Evolutionary conservation across 1,284 basidiomycete species (phyloP).

Genomic region (Tranzscheliella williamsii): DNA sequence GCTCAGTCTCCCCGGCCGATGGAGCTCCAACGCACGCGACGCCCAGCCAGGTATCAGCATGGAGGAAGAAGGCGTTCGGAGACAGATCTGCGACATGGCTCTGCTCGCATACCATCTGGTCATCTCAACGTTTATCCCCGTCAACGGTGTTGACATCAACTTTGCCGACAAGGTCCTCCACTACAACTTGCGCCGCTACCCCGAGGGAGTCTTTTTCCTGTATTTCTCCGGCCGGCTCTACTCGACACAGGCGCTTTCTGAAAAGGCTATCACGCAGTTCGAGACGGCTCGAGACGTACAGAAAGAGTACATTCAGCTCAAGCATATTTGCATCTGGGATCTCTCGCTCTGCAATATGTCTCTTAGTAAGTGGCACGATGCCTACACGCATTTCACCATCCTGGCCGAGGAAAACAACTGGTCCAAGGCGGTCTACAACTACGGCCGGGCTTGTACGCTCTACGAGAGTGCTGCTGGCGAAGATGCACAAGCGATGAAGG

Average conservation of each 20-base stretch:
- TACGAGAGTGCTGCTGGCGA: slow-evolving; percentile 32
- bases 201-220: slow-evolving; percentile 59
- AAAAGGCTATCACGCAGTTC: slow-evolving; percentile 53
- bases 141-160: slow-evolving; percentile 55
- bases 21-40: slow-evolving; percentile 32
- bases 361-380: slow-evolving; percentile 46
- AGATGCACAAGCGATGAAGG: slow-evolving; percentile 9
- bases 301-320: slow-evolving; percentile 58
- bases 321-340: slow-evolving; percentile 60
- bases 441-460: slow-evolving; percentile 48
- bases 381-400: slow-evolving; percentile 45
- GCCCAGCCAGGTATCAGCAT: slow-evolving; percentile 32
- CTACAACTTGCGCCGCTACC: slow-evolving; percentile 57
- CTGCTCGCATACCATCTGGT: slow-evolving; percentile 58
- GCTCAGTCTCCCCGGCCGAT: slow-evolving; percentile 47
- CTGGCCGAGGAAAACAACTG: slow-evolving; percentile 58
- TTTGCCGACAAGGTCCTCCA: slow-evolving; percentile 59
- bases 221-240: slow-evolving; percentile 60
- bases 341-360: slow-evolving; percentile 57
- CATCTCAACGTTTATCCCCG: slow-evolving; percentile 58
- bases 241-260: slow-evolving; percentile 54
- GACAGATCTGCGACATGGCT: slow-evolving; percentile 56
- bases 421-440: slow-evolving; percentile 59
- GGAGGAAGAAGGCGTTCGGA: slow-evolving; percentile 43
- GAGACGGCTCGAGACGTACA: slow-evolving; percentile 53